Evolutionary conservation across 192 early-diverging fungal species (phyloP).

Genomic region (Backusella morwellensis): DNA sequence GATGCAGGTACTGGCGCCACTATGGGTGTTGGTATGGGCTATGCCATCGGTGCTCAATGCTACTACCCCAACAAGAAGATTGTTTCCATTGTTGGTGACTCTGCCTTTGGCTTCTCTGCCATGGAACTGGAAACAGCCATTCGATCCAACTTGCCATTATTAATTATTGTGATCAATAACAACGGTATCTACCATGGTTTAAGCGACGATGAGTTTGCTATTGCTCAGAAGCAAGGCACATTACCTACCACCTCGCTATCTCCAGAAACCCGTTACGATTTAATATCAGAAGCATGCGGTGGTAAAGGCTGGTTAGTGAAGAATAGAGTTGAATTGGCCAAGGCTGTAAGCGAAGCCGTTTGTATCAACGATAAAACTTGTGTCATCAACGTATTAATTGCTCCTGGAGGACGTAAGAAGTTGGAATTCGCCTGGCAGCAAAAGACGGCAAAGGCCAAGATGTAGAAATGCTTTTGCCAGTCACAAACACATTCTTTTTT

Average conservation of each 20-base stretch:
- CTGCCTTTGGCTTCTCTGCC: constrained; percentile 78
- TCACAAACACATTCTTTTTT: neutral
- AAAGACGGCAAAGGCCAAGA: constrained; percentile 10
- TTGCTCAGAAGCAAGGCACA: constrained; percentile 28
- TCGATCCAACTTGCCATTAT: constrained; percentile 55
- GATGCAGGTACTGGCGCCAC: constrained; percentile 76
- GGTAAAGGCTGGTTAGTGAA: constrained; percentile 56
- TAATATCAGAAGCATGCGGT: constrained; percentile 66
- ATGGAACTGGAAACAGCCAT: constrained; percentile 77
- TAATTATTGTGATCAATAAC: constrained; percentile 79
- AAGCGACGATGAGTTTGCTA: constrained; percentile 45
- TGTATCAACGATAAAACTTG: constrained; percentile 40
- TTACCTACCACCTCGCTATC: constrained; percentile 63
- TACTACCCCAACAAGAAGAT: constrained; percentile 51
- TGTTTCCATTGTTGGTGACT: constrained; percentile 73
- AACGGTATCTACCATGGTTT: constrained; percentile 76
- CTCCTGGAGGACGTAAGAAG: constrained; percentile 60
- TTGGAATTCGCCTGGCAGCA: constrained; percentile 21
- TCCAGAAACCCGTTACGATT: constrained; percentile 66
- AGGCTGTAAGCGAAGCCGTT: constrained; percentile 48
- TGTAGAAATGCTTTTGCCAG: constrained; percentile 3
- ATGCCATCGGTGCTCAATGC: constrained; percentile 65
- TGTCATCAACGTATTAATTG: constrained; percentile 68
- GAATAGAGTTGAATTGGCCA: constrained; percentile 53
- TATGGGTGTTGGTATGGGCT: constrained; percentile 81